These are phyloP conservation scores for Ophiostoma tasmaniense DNA, from an alignment of 2,329 filamentous ascomycete species.

Conservation along the genomic window DNA sequence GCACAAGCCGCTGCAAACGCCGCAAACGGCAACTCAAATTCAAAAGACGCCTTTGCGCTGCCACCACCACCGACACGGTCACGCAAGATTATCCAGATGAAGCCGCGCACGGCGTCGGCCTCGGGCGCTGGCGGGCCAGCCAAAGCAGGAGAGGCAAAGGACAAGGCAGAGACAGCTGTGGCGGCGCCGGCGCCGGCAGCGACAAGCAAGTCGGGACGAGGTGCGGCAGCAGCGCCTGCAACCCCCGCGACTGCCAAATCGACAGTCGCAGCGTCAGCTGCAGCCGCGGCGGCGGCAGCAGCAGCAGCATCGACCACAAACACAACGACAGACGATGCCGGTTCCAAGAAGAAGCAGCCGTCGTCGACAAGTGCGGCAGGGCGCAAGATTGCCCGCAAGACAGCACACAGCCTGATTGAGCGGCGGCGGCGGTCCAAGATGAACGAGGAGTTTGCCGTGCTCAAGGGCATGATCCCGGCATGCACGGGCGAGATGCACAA, in stretches of 20 bases:
- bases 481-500: constrained; percentile 99
- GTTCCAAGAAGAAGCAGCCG: constrained; percentile 58
- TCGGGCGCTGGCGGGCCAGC: constrained; percentile 14
- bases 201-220: neutral
- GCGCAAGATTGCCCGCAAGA: constrained; percentile 92
- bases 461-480: constrained; percentile 93
- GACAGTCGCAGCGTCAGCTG: neutral
- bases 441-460: constrained; percentile 92
- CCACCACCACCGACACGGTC: constrained; percentile 87
- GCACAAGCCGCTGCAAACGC: constrained; percentile 4
- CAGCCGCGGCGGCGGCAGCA: constrained; percentile 12
- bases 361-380: constrained; percentile 72
- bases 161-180: constrained; percentile 17
- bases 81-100: constrained; percentile 98
- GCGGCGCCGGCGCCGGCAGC: constrained; percentile 18
- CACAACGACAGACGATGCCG: constrained; percentile 37
- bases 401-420: constrained; percentile 92
- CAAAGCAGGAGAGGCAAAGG: constrained; percentile 5
- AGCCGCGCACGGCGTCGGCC: constrained; percentile 43
- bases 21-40: constrained; percentile 35
- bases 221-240: constrained; percentile 2
- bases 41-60: constrained; percentile 63
- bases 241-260: neutral
- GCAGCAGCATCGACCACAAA: neutral
- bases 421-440: constrained; percentile 85